phyloP scores from a whole-genome alignment of 495 filamentous ascomycete species.

The Podospora tetraspora region DNA sequence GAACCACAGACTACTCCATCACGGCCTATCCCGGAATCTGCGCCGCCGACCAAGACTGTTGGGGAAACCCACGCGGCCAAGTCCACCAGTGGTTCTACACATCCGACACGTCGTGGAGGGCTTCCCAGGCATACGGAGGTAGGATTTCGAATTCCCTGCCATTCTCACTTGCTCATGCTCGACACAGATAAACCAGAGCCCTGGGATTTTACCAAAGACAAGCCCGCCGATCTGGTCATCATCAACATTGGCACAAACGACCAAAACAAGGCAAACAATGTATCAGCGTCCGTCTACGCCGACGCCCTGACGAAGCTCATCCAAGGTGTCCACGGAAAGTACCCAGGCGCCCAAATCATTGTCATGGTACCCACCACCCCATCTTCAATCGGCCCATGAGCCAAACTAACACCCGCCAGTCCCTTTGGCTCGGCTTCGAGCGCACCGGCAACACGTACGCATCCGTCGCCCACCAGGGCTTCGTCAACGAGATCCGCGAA shows the following conservation, averaged over 20 bases:
- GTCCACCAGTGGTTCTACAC: conserved; percentile 63
- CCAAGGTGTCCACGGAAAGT: conserved; percentile 54
- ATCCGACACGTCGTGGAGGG: conserved; percentile 53
- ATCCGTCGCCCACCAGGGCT: conserved; percentile 45
- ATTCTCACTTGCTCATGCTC: background rate
- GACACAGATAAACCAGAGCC: conserved; percentile 45
- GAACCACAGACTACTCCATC: conserved; percentile 58
- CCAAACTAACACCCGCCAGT: no score
- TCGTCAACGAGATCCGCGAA: conserved; percentile 46
- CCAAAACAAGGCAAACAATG: conserved; percentile 54
- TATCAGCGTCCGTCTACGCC: conserved; percentile 49
- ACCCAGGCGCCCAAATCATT: conserved; percentile 57
- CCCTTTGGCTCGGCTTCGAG: conserved; percentile 59
- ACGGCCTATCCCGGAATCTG: conserved; percentile 61
- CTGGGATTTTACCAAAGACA: conserved; percentile 56
- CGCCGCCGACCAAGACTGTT: conserved; percentile 54
- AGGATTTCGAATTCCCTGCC: conserved; percentile 4
- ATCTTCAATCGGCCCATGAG: no score
- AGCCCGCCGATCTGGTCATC: conserved; percentile 59
- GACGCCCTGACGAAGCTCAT: conserved; percentile 56
- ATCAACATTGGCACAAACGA: conserved; percentile 69
- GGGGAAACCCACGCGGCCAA: conserved; percentile 50
- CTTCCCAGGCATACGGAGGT: conserved; percentile 46
- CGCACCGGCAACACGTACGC: conserved; percentile 49
- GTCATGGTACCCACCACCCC: conserved; percentile 50